phyloP scores from a whole-genome alignment of 2,329 filamentous ascomycete genomes.

The Grosmannia serpens region DNA sequence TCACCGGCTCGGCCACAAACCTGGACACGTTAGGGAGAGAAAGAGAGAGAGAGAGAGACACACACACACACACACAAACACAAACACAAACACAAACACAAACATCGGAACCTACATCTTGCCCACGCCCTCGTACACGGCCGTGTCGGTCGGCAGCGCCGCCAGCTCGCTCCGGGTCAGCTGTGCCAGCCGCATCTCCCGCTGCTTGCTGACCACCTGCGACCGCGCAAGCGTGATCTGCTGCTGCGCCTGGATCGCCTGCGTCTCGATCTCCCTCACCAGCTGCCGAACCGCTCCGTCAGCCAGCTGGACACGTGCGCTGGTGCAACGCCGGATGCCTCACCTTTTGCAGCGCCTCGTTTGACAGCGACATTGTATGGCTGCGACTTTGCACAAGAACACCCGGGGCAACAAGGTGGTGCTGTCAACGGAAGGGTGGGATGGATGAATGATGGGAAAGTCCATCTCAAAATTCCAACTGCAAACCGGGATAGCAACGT shows the following conservation, averaged over 20 bases:
- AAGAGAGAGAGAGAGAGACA: background rate
- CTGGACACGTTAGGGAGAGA: constrained; percentile 30
- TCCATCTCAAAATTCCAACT: background rate
- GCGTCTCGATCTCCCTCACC: constrained; percentile 85
- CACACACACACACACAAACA: background rate
- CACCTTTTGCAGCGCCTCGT: constrained; percentile 90
- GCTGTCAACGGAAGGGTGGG: background rate
- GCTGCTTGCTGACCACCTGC: constrained; percentile 75
- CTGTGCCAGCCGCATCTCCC: constrained; percentile 79
- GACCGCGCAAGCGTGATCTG: constrained; percentile 79
- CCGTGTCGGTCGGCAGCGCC: constrained; percentile 62
- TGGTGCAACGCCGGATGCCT: constrained; percentile 6
- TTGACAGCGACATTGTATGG: constrained; percentile 71
- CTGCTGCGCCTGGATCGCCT: constrained; percentile 79
- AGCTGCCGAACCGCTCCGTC: constrained; percentile 40
- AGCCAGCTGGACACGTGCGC: background rate
- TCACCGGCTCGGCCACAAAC: constrained; percentile 73
- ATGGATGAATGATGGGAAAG: background rate
- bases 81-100: background rate
- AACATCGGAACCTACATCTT: constrained; percentile 62
- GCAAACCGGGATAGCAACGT: background rate
- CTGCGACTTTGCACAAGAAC: background rate
- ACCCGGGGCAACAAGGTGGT: background rate
- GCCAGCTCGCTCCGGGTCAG: constrained; percentile 75
- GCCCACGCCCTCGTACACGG: constrained; percentile 87